Percentiles rank a stretch among this genome's conserved stretches.
Conservation (phyloP, 2,329 filamentous ascomycete genomes). For the Fusarium kyushuense region DNA sequence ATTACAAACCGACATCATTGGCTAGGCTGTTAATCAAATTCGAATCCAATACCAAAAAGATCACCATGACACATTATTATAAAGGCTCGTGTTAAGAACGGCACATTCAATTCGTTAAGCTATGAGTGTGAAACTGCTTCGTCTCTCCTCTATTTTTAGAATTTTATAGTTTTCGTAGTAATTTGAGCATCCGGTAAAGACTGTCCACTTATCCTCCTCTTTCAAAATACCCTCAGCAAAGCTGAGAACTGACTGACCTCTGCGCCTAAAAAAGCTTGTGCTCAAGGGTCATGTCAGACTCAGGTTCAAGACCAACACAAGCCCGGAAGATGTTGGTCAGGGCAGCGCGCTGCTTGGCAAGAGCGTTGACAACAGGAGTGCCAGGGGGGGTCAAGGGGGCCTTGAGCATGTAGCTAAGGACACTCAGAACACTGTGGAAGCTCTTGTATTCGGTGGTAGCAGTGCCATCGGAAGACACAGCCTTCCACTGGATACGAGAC, state of each 20-base stretch:
- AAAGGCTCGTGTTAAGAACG: slow-evolving; percentile 23
- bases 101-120: slow-evolving; percentile 42
- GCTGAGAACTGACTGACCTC: neutral
- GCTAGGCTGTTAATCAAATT: neutral
- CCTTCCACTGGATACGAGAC: slow-evolving; percentile 96
- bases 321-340: slow-evolving; percentile 99
- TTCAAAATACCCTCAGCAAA: slow-evolving; percentile 1
- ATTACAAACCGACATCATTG: slow-evolving; percentile 1
- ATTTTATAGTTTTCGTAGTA: slow-evolving; percentile 5
- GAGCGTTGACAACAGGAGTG: slow-evolving; percentile 93
- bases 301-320: slow-evolving; percentile 94
- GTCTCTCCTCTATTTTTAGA: slow-evolving; percentile 35
- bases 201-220: slow-evolving; percentile 22
- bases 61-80: neutral
- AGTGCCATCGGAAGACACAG: slow-evolving; percentile 63
- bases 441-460: slow-evolving; percentile 79
- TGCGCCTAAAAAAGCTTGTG: slow-evolving; percentile 87
- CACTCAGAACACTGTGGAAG: slow-evolving; percentile 96
- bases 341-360: slow-evolving; percentile 94
- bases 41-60: neutral
- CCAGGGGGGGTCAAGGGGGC: slow-evolving; percentile 93
- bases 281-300: slow-evolving; percentile 99
- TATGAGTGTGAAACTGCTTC: slow-evolving; percentile 36
- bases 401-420: slow-evolving; percentile 99
- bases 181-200: slow-evolving; percentile 31